phyloP scores from a whole-genome alignment of 495 filamentous ascomycete genomes.

The Thermothielavioides terrestris region DNA sequence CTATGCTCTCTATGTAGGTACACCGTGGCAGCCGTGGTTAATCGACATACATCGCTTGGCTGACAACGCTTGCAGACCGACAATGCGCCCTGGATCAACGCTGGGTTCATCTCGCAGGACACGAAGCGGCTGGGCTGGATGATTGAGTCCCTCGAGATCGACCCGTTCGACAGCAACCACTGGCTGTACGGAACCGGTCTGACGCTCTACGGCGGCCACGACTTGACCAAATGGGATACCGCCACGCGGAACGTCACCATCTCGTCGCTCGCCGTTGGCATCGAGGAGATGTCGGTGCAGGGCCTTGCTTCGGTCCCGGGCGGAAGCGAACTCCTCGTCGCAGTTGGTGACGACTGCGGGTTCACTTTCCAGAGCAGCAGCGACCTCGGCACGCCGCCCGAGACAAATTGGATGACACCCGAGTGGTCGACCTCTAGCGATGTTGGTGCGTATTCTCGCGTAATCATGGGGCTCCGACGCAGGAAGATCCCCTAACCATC shows the following conservation, averaged over 20 bases:
- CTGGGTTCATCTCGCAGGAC: constrained; percentile 37
- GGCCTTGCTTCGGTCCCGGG: constrained; percentile 45
- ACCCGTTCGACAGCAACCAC: constrained; percentile 52
- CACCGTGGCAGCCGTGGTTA: no score
- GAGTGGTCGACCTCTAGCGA: constrained; percentile 41
- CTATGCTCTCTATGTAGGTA: constrained; percentile 35
- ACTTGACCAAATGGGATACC: constrained; percentile 44
- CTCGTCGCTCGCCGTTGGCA: constrained; percentile 46
- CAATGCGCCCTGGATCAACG: constrained; percentile 43
- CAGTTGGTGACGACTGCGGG: constrained; percentile 51
- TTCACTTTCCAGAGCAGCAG: constrained; percentile 39
- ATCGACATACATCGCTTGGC: constrained; percentile 1
- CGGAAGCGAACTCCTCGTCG: constrained; percentile 46
- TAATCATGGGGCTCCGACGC: no score
- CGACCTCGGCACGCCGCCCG: constrained; percentile 39
- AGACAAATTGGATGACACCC: constrained; percentile 42
- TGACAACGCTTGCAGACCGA: constrained; percentile 18
- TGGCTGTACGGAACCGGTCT: constrained; percentile 52
- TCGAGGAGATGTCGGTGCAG: constrained; percentile 50
- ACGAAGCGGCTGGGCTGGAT: constrained; percentile 52
- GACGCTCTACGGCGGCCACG: constrained; percentile 47
- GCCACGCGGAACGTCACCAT: constrained; percentile 39
- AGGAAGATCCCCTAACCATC: no score
- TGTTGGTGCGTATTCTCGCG: constrained; percentile 32
- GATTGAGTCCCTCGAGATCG: constrained; percentile 53